Percentiles rank a stretch among this genome's conserved stretches.
Evolutionary conservation across 805 yeast genomes (phyloP).

Genomic region (Metschnikowia amazonensis): DNA sequence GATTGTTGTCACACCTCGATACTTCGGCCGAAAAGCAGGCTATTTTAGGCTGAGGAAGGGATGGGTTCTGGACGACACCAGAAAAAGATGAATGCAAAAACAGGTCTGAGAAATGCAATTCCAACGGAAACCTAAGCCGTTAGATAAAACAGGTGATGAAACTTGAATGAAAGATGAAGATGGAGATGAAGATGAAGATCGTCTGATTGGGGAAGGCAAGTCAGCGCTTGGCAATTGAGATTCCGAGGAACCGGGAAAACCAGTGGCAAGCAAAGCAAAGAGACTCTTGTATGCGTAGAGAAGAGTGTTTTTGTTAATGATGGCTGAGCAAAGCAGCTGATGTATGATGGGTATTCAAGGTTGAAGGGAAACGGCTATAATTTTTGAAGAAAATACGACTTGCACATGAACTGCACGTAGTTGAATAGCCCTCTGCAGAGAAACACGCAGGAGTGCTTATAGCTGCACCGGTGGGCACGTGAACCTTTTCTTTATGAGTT

Average conservation of each 20-base stretch:
- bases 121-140: neutral
- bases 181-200: too few relatives aligned
- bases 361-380: neutral
- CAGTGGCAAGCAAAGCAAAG: neutral
- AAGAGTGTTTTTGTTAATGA: neutral
- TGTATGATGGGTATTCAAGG: neutral
- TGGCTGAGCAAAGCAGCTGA: neutral
- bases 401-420: slow-evolving; percentile 2
- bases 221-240: neutral
- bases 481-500: neutral
- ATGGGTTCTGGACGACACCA: neutral
- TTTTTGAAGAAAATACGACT: slow-evolving; percentile 3
- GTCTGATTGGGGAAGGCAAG: neutral
- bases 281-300: neutral
- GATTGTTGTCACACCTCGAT: neutral
- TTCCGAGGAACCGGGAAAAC: slow-evolving; percentile 1
- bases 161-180: neutral
- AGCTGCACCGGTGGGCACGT: neutral
- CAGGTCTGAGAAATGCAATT: neutral
- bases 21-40: neutral
- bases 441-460: slow-evolving; percentile 6
- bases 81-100: neutral
- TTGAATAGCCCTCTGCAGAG: neutral
- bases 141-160: neutral
- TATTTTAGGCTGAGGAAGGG: neutral